Percentiles rank a stretch among this genome's conserved stretches.
These are phyloP conservation scores for Prunus dulcis DNA, from an alignment of 306 rosid genomes.

Conservation along the genomic window DNA sequence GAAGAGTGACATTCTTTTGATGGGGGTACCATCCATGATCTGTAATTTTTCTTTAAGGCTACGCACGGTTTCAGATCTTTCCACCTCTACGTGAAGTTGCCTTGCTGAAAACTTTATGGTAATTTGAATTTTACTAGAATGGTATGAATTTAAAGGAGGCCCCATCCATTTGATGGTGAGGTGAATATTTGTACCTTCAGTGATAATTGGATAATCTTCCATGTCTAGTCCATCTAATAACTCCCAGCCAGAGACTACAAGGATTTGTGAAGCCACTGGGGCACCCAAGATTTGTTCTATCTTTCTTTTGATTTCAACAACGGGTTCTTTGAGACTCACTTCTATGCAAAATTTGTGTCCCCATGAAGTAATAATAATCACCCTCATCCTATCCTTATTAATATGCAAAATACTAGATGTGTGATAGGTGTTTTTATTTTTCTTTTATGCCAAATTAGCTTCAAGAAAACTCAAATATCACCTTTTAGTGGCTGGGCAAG, in stretches of 20 bases:
- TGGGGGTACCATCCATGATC: constrained; percentile 54
- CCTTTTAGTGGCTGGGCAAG: background rate
- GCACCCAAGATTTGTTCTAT: constrained; percentile 63
- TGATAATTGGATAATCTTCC: constrained; percentile 83
- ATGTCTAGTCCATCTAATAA: constrained; percentile 78
- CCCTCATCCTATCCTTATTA: constrained; percentile 31
- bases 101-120: constrained; percentile 50
- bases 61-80: constrained; percentile 57
- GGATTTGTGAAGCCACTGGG: constrained; percentile 61
- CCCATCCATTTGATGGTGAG: constrained; percentile 45
- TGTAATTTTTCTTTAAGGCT: constrained; percentile 82
- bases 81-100: constrained; percentile 56
- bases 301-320: constrained; percentile 61
- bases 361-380: constrained; percentile 34
- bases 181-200: constrained; percentile 70
- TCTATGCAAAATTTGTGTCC: constrained; percentile 49
- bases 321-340: constrained; percentile 53
- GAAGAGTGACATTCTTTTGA: constrained; percentile 61
- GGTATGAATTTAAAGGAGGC: constrained; percentile 9
- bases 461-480: background rate
- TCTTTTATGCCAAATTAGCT: background rate
- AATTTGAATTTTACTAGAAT: constrained; percentile 44
- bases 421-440: background rate
- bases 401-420: background rate
- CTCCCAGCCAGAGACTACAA: constrained; percentile 69